Percentiles rank a stretch among this genome's conserved stretches.
phyloP scores from a whole-genome alignment of 1,139 yeast genomes.

The Scheffersomyces lignicola region DNA sequence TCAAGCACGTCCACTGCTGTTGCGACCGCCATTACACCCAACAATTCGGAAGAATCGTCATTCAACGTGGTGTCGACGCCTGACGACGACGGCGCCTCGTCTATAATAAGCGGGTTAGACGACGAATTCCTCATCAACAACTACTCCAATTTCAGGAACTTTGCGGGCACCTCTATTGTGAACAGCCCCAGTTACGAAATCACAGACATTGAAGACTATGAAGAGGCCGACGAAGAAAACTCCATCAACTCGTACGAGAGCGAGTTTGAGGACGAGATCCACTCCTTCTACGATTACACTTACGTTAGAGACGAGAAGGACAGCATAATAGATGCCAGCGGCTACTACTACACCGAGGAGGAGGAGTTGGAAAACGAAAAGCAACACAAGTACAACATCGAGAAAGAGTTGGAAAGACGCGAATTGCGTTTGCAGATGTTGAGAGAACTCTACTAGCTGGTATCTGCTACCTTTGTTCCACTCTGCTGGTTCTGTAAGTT shows the following conservation, averaged over 20 bases:
- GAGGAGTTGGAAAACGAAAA: constrained; percentile 11
- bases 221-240: constrained; percentile 5
- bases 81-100: not conserved
- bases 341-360: constrained; percentile 14
- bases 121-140: constrained; percentile 29
- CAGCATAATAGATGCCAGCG: constrained; percentile 7
- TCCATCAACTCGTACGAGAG: constrained; percentile 1
- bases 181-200: constrained; percentile 2
- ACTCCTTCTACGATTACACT: constrained; percentile 5
- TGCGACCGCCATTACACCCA: constrained; percentile 1
- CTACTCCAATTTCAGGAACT: constrained; percentile 25
- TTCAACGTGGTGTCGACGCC: not conserved
- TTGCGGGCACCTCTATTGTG: constrained; percentile 31
- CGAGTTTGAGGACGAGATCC: constrained; percentile 14
- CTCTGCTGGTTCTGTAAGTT: too few relatives aligned
- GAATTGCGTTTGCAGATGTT: constrained; percentile 43
- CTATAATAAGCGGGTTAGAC: constrained; percentile 15
- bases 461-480: too few relatives aligned
- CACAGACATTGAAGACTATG: constrained; percentile 3
- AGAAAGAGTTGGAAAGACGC: constrained; percentile 36
- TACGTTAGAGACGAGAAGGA: constrained; percentile 6
- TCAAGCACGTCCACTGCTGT: constrained; percentile 2
- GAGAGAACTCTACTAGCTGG: constrained; percentile 24
- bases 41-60: constrained; percentile 1
- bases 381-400: constrained; percentile 15